Conservation (phyloP, 768 basidiomycete genomes). For the Lanmaoa rubissima region DNA sequence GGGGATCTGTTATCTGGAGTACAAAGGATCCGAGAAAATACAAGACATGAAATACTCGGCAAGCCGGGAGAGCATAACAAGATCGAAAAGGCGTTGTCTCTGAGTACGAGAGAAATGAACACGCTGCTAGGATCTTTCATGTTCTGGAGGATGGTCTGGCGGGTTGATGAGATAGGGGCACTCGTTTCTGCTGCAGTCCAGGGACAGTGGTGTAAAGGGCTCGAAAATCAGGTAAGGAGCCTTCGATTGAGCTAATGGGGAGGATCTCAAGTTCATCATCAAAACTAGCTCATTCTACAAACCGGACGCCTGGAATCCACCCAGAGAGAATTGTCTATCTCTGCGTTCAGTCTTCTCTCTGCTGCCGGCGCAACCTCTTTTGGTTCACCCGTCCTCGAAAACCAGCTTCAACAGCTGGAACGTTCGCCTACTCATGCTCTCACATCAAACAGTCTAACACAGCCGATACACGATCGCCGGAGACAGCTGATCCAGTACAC, state of each 20-base stretch:
- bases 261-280: not conserved
- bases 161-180: constrained; percentile 39
- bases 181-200: constrained; percentile 34
- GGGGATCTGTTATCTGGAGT: constrained; percentile 38
- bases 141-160: constrained; percentile 41
- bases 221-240: constrained; percentile 49
- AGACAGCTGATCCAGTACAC: constrained; percentile 53
- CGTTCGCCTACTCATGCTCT: constrained; percentile 47
- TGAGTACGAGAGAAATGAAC: constrained; percentile 30
- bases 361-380: constrained; percentile 30
- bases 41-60: constrained; percentile 40
- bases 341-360: constrained; percentile 41
- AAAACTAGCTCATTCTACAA: constrained; percentile 56
- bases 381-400: constrained; percentile 57
- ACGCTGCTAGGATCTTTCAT: constrained; percentile 32
- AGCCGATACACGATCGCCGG: constrained; percentile 51
- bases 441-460: constrained; percentile 43
- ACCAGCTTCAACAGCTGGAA: constrained; percentile 53
- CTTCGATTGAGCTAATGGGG: not conserved
- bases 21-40: constrained; percentile 38
- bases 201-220: constrained; percentile 39
- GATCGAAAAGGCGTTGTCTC: constrained; percentile 30
- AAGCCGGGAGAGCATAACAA: constrained; percentile 18
- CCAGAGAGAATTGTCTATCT: constrained; percentile 43
- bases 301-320: constrained; percentile 54